Base-by-base conservation (phyloP, 2,329 filamentous ascomycete genomes). In the Talaromyces atroroseus region DNA sequence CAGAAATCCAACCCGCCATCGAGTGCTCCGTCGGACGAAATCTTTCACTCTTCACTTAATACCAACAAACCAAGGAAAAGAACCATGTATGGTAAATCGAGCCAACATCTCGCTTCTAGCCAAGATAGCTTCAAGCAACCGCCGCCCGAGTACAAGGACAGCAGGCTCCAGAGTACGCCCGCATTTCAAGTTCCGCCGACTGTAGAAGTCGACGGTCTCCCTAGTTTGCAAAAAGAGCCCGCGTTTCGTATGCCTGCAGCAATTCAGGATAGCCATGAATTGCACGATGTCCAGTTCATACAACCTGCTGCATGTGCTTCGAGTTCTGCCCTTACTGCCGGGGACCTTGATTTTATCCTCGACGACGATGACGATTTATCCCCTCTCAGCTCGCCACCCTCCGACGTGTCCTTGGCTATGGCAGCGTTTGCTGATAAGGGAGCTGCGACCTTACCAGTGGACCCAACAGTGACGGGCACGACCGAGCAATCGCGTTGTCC, bases 401-500 rank as follows among this genome's bases (percentile, higher is more conserved):
- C 55, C 14, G 55, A 57, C 3, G 3, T 53, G 21, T 46, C 34
- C 11, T 24, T 47, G 7, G 44, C 51, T 20, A 32, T 36, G 34
- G 40, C 29, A 11, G 24, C 42, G n/a, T 36, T 46, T 51, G 54
- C 34, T 16, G 32, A 49, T 1, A 29, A 54, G 2, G n/a, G 21
- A 21, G 24, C 16, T 14, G 36, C 5, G 16, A 18, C 16, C 5
- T 40, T 40, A 11, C n/a, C 20, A 23, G 20, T 16, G 4, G 38
- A 14, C 11, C 14, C 60, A 29, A 18, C 57, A 16, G 51, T 56
- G 14, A 38, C 29, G 40, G 44, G 14, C 40, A 44, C 18, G 45
- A 4, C 8, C 10, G 24, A 18, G 18, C 26, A 52, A n/a, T 65
- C 77, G 11, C 63, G 75, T 21, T 92, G 89, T 65, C 85, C 87